Conservation (phyloP, 2,329 filamentous ascomycete species). For the Fusarium protoensiforme region DNA sequence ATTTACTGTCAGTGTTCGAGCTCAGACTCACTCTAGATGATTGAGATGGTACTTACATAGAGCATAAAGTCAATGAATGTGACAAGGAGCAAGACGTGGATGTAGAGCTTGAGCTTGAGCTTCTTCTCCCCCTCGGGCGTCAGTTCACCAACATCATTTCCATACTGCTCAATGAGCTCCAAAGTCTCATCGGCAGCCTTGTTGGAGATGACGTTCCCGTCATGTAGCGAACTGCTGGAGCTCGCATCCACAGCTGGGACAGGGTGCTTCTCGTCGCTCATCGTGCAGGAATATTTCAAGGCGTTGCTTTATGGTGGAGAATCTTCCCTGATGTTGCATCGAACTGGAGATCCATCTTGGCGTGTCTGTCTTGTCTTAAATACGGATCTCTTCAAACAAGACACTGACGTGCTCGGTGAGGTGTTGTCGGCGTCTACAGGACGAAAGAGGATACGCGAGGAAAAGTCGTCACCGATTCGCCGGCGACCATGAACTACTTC, state of each 20-base stretch:
- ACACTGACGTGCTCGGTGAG: not conserved
- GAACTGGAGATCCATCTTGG: not conserved
- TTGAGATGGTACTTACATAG: not conserved
- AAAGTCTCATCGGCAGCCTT: constrained; percentile 8
- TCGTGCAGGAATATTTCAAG: not conserved
- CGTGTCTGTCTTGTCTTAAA: not conserved
- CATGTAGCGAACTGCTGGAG: not conserved
- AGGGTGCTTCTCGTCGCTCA: not conserved
- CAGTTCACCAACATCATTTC: not conserved
- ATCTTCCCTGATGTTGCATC: not conserved
- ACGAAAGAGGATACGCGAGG: not conserved
- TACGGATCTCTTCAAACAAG: not conserved
- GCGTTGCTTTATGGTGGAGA: not conserved
- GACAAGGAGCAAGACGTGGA: not conserved
- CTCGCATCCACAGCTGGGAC: not conserved
- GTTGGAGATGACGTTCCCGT: constrained; percentile 1
- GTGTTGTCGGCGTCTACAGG: not conserved
- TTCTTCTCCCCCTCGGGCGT: not conserved
- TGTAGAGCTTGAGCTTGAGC: not conserved
- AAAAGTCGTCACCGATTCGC: not conserved
- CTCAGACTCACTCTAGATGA: not conserved
- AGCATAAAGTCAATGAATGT: constrained; percentile 1
- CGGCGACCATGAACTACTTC: not conserved
- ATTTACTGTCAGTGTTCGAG: not conserved
- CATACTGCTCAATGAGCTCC: constrained; percentile 9